Base-by-base conservation (phyloP, 129 eudicot genomes). In the Helichrysum umbraculigerum region DNA sequence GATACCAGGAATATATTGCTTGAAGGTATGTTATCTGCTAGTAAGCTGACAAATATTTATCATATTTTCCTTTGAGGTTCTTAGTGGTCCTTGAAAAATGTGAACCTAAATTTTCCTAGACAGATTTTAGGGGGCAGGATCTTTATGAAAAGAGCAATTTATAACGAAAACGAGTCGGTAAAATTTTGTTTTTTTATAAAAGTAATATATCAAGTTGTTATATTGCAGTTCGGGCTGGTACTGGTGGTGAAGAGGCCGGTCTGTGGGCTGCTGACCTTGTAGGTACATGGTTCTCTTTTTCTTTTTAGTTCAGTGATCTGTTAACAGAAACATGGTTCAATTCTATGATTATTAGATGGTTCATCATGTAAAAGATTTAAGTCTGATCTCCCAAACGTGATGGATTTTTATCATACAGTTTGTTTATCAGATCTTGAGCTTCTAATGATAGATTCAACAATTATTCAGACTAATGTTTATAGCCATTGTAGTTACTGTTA, bases 201-300 rank as follows among this genome's bases (percentile, higher is more conserved):
- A 16, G 35, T 67, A 32, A 73, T 33, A 41, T 19, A 68, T 41
- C 60, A 30, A 63, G 42, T 83, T 75, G 70, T 72, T 79, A 30
- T 79, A 22, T 77, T 83, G 83, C 93, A 95, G 99, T 91, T 22
- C 85, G 99, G 85, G 99, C 99, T 78, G 99, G 99, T 51, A 86
- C 97, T 44, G 99, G 99, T 57, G 99, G 99, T 57, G 99, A 95
- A 83, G 99, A 95, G 85, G 99, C 99, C 87, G 99, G 99, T 75
- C 60, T 95, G 22, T 95, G 97, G 97, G 99, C 96, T 82, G 96
- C 94, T 91, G 99, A 95, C 89, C 99, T 95, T 95, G 99, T 95
- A 95, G 99, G 99, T 95, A 91, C 91, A 91, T 76, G 78, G 67
- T 89, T 85, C 62, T 61, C 76, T 74, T 76, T 85, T 79, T 44